These are phyloP conservation scores for Pichia cactophila DNA, from an alignment of 1,139 yeast species.

Conservation along the genomic window DNA sequence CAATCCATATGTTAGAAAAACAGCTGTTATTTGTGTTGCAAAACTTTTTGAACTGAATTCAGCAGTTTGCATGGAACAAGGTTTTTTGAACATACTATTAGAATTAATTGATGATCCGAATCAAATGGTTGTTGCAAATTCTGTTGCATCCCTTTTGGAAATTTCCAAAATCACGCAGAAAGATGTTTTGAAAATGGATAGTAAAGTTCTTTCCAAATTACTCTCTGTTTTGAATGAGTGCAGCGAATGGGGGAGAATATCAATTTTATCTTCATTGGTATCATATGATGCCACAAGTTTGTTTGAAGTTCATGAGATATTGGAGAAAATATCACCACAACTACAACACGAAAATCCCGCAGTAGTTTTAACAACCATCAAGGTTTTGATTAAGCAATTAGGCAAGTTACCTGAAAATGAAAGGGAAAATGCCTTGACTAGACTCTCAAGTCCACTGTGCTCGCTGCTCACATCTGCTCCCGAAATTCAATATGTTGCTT, in stretches of 20 bases:
- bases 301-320: slow-evolving; percentile 74
- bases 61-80: slow-evolving; percentile 75
- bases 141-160: slow-evolving; percentile 79
- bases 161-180: slow-evolving; percentile 39
- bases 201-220: slow-evolving; percentile 52
- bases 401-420: slow-evolving; percentile 42
- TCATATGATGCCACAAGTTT: slow-evolving; percentile 52
- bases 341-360: slow-evolving; percentile 97
- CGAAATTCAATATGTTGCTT: slow-evolving; percentile 92
- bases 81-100: slow-evolving; percentile 66
- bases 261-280: slow-evolving; percentile 74
- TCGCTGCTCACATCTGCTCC: slow-evolving; percentile 82
- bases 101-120: slow-evolving; percentile 77
- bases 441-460: slow-evolving; percentile 86
- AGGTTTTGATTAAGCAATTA: slow-evolving; percentile 69
- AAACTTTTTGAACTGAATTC: slow-evolving; percentile 85
- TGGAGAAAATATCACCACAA: slow-evolving; percentile 90
- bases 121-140: slow-evolving; percentile 96
- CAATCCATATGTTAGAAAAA: slow-evolving; percentile 94
- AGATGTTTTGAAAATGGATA: slow-evolving; percentile 36
- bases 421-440: slow-evolving; percentile 46
- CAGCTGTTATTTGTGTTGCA: slow-evolving; percentile 97
- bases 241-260: slow-evolving; percentile 98
- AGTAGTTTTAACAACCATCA: slow-evolving; percentile 82
- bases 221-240: slow-evolving; percentile 88